Conservation (phyloP, 192 early-diverging fungal species). For the Funneliformis geosporum region DNA sequence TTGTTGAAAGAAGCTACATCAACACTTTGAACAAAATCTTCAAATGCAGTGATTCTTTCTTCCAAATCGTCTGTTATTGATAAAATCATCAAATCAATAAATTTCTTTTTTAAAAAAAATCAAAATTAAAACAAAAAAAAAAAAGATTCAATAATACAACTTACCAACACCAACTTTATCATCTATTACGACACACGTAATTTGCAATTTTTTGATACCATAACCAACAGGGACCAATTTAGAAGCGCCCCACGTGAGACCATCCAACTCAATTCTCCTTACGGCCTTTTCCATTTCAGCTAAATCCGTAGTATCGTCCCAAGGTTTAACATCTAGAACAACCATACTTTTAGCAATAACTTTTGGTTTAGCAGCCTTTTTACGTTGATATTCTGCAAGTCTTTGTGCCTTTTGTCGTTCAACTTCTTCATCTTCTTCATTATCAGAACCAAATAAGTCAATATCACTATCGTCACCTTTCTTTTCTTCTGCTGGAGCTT, state of each 20-base stretch:
- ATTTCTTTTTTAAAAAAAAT: not conserved
- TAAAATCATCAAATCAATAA: constrained; percentile 30
- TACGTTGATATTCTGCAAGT: constrained; percentile 86
- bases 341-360: constrained; percentile 90
- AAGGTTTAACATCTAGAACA: constrained; percentile 94
- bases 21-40: constrained; percentile 91
- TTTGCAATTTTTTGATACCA: constrained; percentile 96
- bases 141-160: not conserved
- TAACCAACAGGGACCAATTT: constrained; percentile 85
- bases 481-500: constrained; percentile 51
- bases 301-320: constrained; percentile 97
- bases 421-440: constrained; percentile 89
- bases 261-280: constrained; percentile 78
- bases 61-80: constrained; percentile 68
- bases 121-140: not conserved
- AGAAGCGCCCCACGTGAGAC: constrained; percentile 85
- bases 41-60: constrained; percentile 77
- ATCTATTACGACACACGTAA: constrained; percentile 91
- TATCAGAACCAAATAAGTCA: constrained; percentile 94
- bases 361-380: constrained; percentile 89
- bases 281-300: constrained; percentile 71
- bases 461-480: constrained; percentile 90
- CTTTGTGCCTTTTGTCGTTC: constrained; percentile 87
- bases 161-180: constrained; percentile 69
- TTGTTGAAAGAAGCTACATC: constrained; percentile 89